Evolutionary conservation across 805 yeast species (phyloP).

Genomic region (Ogataea dorogensis): DNA sequence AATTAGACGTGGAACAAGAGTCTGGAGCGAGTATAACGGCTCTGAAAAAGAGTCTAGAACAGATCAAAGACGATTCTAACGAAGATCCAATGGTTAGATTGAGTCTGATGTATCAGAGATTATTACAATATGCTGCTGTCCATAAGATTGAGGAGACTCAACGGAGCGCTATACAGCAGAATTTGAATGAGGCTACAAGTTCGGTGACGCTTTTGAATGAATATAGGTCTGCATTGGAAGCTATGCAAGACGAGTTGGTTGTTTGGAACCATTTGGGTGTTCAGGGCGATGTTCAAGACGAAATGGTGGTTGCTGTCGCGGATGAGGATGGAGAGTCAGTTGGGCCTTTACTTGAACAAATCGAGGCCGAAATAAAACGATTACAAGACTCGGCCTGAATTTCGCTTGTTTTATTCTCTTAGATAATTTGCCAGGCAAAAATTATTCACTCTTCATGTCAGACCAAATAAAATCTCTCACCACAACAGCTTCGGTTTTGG

Average conservation of each 20-base stretch:
- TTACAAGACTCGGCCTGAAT: constrained; percentile 33
- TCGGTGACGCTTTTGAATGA: constrained; percentile 18
- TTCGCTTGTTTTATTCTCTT: not conserved
- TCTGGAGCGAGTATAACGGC: constrained; percentile 3
- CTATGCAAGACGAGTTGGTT: constrained; percentile 21
- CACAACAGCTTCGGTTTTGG: constrained; percentile 54
- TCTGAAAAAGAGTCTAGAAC: constrained; percentile 9
- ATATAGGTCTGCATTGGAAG: constrained; percentile 16
- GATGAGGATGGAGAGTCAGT: constrained; percentile 21
- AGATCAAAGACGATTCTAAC: constrained; percentile 16
- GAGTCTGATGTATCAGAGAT: constrained; percentile 19
- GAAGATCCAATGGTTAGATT: constrained; percentile 19
- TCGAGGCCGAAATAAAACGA: constrained; percentile 44
- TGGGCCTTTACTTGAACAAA: constrained; percentile 42
- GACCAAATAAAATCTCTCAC: constrained; percentile 48
- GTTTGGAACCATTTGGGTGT: constrained; percentile 19
- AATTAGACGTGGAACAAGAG: constrained; percentile 24
- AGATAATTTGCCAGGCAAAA: constrained; percentile 4
- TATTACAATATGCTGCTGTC: constrained; percentile 18
- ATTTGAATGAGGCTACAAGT: constrained; percentile 20
- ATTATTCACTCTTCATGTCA: constrained; percentile 14
- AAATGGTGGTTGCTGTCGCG: constrained; percentile 14
- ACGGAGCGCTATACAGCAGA: constrained; percentile 16
- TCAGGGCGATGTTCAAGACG: constrained; percentile 6
- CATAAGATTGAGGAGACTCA: constrained; percentile 20